Conservation (phyloP, 2,329 filamentous ascomycete genomes). For the Talaromyces funiculosus region DNA sequence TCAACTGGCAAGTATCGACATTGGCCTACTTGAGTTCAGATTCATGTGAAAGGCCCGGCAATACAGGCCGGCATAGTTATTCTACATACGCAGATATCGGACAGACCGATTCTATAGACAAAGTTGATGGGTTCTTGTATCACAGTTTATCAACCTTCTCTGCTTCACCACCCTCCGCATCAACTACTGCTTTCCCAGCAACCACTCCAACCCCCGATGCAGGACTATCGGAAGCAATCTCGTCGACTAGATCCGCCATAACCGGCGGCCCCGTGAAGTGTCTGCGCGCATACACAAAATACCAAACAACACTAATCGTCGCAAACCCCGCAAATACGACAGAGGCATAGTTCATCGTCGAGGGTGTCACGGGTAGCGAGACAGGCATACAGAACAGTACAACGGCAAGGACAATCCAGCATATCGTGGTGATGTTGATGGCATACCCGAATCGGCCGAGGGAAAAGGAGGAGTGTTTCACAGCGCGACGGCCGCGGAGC, state of each 20-base stretch:
- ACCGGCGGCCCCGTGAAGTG: slow-evolving; percentile 56
- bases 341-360: slow-evolving; percentile 61
- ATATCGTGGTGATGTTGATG: slow-evolving; percentile 63
- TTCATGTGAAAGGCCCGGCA: too few species aligned
- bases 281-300: slow-evolving; percentile 57
- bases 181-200: slow-evolving; percentile 25
- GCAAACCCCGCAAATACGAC: slow-evolving; percentile 62
- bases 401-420: slow-evolving; percentile 65
- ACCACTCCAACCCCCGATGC: slow-evolving; percentile 24
- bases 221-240: not conserved
- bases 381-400: slow-evolving; percentile 73
- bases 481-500: slow-evolving; percentile 58
- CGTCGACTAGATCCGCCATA: slow-evolving; percentile 20
- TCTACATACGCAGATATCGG: too few species aligned
- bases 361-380: slow-evolving; percentile 51
- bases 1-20: too few species aligned
- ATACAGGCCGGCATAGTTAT: too few species aligned
- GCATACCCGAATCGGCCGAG: slow-evolving; percentile 62
- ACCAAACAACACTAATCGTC: slow-evolving; percentile 56
- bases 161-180: slow-evolving; percentile 25
- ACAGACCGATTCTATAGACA: not conserved
- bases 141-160: slow-evolving; percentile 1
- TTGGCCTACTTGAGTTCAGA: too few species aligned
- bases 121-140: too few species aligned
- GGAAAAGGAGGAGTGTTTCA: slow-evolving; percentile 62